These are phyloP conservation scores for Russula emetica DNA, from an alignment of 768 basidiomycete genomes.

Conservation along the genomic window DNA sequence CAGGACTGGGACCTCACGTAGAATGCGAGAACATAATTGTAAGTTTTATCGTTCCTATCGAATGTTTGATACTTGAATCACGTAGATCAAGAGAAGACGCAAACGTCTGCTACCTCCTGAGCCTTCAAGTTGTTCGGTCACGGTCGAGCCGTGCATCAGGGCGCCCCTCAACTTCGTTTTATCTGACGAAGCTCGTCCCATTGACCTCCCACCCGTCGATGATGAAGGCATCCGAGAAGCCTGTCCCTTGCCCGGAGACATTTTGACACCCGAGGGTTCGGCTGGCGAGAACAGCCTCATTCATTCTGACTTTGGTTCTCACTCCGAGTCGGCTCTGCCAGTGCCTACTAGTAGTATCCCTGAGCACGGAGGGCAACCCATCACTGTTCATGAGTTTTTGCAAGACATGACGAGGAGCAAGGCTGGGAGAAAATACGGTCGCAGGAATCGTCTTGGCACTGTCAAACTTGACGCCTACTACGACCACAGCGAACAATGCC, in stretches of 20 bases:
- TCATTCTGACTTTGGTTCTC: neutral
- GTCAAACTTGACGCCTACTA: neutral
- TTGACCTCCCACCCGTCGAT: neutral
- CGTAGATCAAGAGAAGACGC: constrained; percentile 23
- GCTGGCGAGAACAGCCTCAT: neutral
- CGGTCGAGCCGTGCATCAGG: neutral
- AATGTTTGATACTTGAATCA: neutral
- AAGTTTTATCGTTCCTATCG: neutral
- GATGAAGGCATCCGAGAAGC: neutral
- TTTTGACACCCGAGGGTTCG: neutral
- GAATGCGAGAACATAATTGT: constrained; percentile 12
- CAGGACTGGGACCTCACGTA: neutral
- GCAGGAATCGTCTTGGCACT: neutral
- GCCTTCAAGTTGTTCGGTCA: neutral
- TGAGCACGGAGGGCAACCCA: neutral
- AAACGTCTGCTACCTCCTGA: constrained; percentile 8
- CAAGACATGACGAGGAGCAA: constrained; percentile 3
- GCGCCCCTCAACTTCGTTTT: neutral
- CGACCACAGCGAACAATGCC: neutral
- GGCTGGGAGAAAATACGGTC: constrained; percentile 13
- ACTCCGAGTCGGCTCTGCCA: neutral
- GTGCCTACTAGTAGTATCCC: too few species aligned
- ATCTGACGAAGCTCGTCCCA: neutral
- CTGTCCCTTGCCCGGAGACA: neutral
- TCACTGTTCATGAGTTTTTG: constrained; percentile 19